Conservation (phyloP, 2,329 filamentous ascomycete species). For the Phoma sp. region DNA sequence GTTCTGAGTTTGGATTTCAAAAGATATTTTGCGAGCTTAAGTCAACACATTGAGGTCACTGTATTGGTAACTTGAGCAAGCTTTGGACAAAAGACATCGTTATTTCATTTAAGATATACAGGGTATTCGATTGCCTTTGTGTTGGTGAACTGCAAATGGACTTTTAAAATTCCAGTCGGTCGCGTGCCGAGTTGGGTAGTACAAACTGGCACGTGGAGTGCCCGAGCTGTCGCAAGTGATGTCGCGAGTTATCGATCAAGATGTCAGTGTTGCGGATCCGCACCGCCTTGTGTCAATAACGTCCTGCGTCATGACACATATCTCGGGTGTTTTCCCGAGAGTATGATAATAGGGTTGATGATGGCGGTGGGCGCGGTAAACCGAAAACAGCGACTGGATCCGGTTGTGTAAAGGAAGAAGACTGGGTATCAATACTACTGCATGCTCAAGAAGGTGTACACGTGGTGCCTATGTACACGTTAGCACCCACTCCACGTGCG, state of each 20-base stretch:
- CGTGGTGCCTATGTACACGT: not conserved
- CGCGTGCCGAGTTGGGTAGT: not conserved
- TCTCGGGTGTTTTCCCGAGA: slow-evolving; percentile 1
- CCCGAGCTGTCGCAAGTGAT: not conserved
- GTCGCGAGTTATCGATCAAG: not conserved
- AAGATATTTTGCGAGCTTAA: not conserved
- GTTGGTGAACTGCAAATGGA: not conserved
- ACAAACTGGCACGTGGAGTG: not conserved
- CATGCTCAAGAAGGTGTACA: not conserved
- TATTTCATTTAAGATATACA: not conserved
- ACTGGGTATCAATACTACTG: not conserved
- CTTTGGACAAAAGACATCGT: not conserved
- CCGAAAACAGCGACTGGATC: not conserved
- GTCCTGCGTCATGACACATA: slow-evolving; percentile 11
- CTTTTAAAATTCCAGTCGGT: not conserved
- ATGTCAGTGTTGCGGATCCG: slow-evolving; percentile 4
- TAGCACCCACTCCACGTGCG: not conserved
- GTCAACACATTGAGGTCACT: not conserved
- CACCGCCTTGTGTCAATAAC: not conserved
- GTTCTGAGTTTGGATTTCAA: not conserved
- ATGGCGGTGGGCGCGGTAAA: not conserved
- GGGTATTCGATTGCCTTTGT: not conserved
- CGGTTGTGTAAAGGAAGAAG: not conserved
- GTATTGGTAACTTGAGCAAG: not conserved
- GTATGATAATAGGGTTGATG: not conserved